Percentiles rank a stretch among this genome's conserved stretches.
These are phyloP conservation scores for Ogataea nitratoaversa DNA, from an alignment of 805 yeast species.

Conservation along the genomic window DNA sequence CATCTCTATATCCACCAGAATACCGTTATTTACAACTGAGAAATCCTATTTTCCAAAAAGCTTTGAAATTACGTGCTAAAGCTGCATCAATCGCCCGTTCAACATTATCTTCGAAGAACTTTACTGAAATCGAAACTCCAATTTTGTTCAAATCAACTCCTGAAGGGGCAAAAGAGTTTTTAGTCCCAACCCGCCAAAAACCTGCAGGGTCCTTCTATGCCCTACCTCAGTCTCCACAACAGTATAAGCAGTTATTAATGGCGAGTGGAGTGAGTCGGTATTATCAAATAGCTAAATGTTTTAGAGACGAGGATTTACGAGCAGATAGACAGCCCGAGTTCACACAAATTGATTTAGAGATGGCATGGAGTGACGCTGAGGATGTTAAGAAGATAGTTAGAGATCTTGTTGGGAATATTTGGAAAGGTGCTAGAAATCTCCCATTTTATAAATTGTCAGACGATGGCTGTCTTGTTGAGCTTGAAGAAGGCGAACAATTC, in stretches of 20 bases:
- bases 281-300: slow-evolving; percentile 90
- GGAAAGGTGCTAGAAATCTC: slow-evolving; percentile 44
- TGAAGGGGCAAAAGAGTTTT: slow-evolving; percentile 94
- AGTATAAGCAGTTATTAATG: slow-evolving; percentile 90
- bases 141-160: slow-evolving; percentile 92
- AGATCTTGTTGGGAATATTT: slow-evolving; percentile 46
- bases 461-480: slow-evolving; percentile 29
- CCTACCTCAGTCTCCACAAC: slow-evolving; percentile 96
- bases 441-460: slow-evolving; percentile 36
- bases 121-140: slow-evolving; percentile 90
- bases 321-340: slow-evolving; percentile 97
- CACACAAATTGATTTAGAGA: slow-evolving; percentile 94
- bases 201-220: slow-evolving; percentile 61
- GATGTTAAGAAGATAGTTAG: slow-evolving; percentile 70
- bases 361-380: slow-evolving; percentile 70
- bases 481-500: slow-evolving; percentile 26
- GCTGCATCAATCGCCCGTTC: slow-evolving; percentile 43
- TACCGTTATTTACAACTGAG: slow-evolving; percentile 80
- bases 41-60: slow-evolving; percentile 48
- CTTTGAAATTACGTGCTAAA: slow-evolving; percentile 52
- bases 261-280: slow-evolving; percentile 86
- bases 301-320: slow-evolving; percentile 92
- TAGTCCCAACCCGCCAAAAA: slow-evolving; percentile 78
- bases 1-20: slow-evolving; percentile 68
- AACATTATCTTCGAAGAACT: slow-evolving; percentile 37